Base-by-base conservation (phyloP, 306 rosid species). In the Biancaea sappan region DNA sequence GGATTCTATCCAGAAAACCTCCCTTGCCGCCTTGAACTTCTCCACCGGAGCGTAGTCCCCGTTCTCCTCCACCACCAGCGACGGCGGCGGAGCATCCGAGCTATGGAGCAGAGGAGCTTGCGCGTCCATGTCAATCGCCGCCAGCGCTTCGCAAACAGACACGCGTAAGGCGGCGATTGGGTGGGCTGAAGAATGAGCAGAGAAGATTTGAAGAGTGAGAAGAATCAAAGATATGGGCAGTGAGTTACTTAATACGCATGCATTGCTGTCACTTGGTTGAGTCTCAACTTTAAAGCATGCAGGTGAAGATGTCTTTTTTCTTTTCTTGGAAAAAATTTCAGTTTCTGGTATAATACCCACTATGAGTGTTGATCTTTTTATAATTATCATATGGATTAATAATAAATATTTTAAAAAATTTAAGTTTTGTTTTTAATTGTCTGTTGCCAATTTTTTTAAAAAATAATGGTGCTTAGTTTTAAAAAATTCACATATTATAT, bases 1-100 rank as follows among this genome's bases (percentile, higher is more conserved):
- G 0, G 86, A 65, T 66, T 90, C 96, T 2, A 18, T 75, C 68
- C 87, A 76, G n/a, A 84, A 78, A 6, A 88, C 80, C 48, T 71
- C 52, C 65, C n/a, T 75, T 0, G 19, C 70, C 14, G 73, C 82
- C 51, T 48, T 56, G 7, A 69, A 67, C 26, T 34, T 81, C 35
- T 37, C 78, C 69, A 78, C 81, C 9, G 74, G 73, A 63, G n/a
- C 66, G 67, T 87, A 86, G 78, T 90, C 96, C 0, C 83, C 83
- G 38, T 66, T 40, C 44, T 73, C 77, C 28, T 40, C 72, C 78
- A 64, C 32, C 48, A 83, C 79, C 61, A 3, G 18, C 9, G 34
- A 12, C 1, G 24, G 16, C 26, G 66, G 3, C 40, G 40, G 41
- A 31, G 65, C 41, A 12, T 74, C 86, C 47, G 56, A 79, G 9